phyloP scores from a whole-genome alignment of 345 rosid genomes.

The Ceriops zippeliana region DNA sequence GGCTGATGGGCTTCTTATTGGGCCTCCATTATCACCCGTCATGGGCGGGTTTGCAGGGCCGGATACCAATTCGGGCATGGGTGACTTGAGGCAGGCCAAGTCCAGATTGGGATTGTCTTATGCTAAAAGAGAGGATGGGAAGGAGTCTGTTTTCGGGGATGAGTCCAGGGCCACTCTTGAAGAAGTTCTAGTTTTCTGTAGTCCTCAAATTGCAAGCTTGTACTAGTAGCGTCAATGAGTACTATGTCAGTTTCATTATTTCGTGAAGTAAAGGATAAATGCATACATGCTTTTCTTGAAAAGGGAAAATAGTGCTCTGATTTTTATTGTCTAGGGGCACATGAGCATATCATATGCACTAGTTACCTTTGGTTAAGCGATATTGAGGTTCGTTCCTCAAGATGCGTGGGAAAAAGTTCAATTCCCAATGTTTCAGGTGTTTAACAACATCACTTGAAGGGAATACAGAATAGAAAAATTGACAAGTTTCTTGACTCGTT shows the following conservation, averaged over 20 bases:
- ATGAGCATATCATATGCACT: background rate
- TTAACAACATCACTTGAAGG: too few species aligned
- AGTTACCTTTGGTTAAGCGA: background rate
- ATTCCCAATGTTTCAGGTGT: too few species aligned
- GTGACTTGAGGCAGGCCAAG: slow-evolving; percentile 74
- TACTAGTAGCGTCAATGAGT: slow-evolving; percentile 24
- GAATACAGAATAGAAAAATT: too few species aligned
- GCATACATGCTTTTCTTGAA: background rate
- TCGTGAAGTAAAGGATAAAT: background rate
- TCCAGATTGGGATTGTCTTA: slow-evolving; percentile 81
- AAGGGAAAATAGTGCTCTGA: background rate
- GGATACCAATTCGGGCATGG: slow-evolving; percentile 71
- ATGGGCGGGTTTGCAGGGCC: slow-evolving; percentile 87
- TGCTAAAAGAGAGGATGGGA: slow-evolving; percentile 73
- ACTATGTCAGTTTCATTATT: background rate
- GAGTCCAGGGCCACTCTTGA: slow-evolving; percentile 46
- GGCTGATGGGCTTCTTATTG: slow-evolving; percentile 77
- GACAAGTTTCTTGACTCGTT: too few species aligned
- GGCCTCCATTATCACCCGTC: slow-evolving; percentile 70
- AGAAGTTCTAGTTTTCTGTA: slow-evolving; percentile 71
- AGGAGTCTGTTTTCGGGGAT: slow-evolving; percentile 67
- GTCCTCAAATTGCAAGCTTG: slow-evolving; percentile 72
- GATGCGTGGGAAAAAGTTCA: too few species aligned
- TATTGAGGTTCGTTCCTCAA: background rate
- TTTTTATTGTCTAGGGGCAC: background rate